Percentiles rank a stretch among this genome's conserved stretches.
These are phyloP conservation scores for Chrysophaeum taylorii DNA, from an alignment of 352 stramenopile genomes.

Conservation along the genomic window DNA sequence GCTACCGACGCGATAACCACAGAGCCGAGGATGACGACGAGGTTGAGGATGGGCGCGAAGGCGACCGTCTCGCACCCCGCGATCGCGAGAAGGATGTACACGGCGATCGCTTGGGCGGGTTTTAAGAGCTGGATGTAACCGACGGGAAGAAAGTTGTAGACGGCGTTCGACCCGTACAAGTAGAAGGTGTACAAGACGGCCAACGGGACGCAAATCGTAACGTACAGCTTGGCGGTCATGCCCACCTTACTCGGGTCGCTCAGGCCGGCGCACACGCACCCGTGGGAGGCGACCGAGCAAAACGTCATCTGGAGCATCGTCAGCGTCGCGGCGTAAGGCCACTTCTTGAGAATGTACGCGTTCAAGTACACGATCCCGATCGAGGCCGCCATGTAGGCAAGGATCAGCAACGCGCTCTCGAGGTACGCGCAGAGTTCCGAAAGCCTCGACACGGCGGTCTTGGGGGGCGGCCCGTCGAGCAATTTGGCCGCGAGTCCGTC, in stretches of 20 bases:
- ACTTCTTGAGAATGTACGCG: neutral
- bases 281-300: neutral
- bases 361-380: slow-evolving; percentile 11
- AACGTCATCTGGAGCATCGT: neutral
- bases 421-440: too few species aligned
- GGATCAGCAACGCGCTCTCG: too few species aligned
- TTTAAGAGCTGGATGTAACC: slow-evolving; percentile 11
- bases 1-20: neutral
- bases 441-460: too few species aligned
- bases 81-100: neutral
- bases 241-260: neutral
- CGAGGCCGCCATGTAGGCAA: neutral
- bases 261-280: neutral
- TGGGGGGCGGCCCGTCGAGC: too few species aligned
- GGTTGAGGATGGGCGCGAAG: neutral
- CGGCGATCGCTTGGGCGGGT: neutral
- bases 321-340: neutral
- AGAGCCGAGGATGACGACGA: neutral
- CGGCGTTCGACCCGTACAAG: neutral
- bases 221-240: neutral
- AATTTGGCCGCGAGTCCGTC: too few species aligned
- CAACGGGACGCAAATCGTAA: neutral
- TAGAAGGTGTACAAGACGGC: neutral
- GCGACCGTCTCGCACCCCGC: neutral
- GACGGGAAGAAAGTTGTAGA: neutral